These are phyloP conservation scores for Nicotiana attenuata DNA, from an alignment of 257 asterid genomes.

Conservation along the genomic window DNA sequence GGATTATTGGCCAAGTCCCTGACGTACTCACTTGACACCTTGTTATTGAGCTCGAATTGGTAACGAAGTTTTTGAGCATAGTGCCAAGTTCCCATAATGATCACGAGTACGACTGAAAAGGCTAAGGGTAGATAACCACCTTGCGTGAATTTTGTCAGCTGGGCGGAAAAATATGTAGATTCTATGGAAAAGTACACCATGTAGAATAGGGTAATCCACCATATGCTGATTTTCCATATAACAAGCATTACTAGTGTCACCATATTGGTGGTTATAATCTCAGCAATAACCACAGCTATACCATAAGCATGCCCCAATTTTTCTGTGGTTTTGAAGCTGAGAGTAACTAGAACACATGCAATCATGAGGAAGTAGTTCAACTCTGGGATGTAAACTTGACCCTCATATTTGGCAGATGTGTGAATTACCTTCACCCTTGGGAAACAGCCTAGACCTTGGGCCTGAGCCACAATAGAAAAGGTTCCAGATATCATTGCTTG, in stretches of 20 bases:
- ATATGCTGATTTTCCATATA: slow-evolving; percentile 58
- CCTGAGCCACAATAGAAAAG: slow-evolving; percentile 56
- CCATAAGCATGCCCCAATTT: slow-evolving; percentile 73
- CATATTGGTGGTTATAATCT: slow-evolving; percentile 52
- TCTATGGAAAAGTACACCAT: slow-evolving; percentile 29
- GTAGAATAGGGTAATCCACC: slow-evolving; percentile 44
- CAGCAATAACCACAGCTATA: slow-evolving; percentile 68
- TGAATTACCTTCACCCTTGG: slow-evolving; percentile 69
- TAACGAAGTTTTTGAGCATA: slow-evolving; percentile 48
- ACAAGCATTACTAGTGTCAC: slow-evolving; percentile 54
- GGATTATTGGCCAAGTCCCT: slow-evolving; percentile 29
- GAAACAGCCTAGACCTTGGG: slow-evolving; percentile 54
- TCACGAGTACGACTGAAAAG: slow-evolving; percentile 39
- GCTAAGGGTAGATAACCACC: slow-evolving; percentile 70
- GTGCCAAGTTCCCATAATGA: slow-evolving; percentile 63
- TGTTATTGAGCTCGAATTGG: slow-evolving; percentile 50
- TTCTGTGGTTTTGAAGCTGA: slow-evolving; percentile 45
- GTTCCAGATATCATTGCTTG: slow-evolving; percentile 83
- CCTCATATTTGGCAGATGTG: slow-evolving; percentile 59
- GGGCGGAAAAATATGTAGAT: slow-evolving; percentile 38
- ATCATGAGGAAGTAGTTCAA: slow-evolving; percentile 64
- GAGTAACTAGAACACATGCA: slow-evolving; percentile 52
- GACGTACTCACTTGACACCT: slow-evolving; percentile 42
- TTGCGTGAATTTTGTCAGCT: slow-evolving; percentile 51
- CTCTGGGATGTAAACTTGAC: slow-evolving; percentile 77